phyloP scores from a whole-genome alignment of 208 protist species.

The Plasmodiophora brassicae region DNA sequence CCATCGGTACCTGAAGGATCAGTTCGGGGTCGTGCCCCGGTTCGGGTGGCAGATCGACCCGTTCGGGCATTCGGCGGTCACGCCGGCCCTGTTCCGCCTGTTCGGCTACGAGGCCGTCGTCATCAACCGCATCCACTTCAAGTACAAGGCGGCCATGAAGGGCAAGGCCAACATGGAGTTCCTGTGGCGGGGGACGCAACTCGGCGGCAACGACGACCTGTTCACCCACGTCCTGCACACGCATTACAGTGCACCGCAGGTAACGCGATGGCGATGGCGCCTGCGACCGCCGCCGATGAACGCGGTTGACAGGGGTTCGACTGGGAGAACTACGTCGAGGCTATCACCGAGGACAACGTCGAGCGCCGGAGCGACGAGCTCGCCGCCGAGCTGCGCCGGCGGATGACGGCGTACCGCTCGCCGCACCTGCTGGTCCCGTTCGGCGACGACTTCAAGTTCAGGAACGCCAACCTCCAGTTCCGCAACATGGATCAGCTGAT shows the following conservation, averaged over 20 bases:
- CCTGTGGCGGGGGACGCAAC: constrained; percentile 57
- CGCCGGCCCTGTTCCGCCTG: constrained; percentile 50
- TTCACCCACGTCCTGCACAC: constrained; percentile 63
- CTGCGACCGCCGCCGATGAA: not conserved
- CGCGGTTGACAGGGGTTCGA: not conserved
- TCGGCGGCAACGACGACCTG: constrained; percentile 43
- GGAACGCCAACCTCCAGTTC: constrained; percentile 53
- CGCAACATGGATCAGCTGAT: constrained; percentile 59
- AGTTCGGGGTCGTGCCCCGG: constrained; percentile 53
- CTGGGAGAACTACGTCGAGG: not conserved
- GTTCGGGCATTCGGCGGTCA: constrained; percentile 60
- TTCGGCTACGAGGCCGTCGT: constrained; percentile 62
- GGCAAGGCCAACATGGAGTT: constrained; percentile 59
- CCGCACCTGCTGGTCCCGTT: constrained; percentile 56
- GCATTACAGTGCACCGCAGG: constrained; percentile 56
- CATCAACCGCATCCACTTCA: constrained; percentile 62
- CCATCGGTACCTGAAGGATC: constrained; percentile 57
- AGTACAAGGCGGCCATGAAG: constrained; percentile 50
- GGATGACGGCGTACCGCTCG: constrained; percentile 40
- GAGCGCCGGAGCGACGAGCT: not conserved
- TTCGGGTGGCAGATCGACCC: constrained; percentile 65
- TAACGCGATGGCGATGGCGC: not conserved
- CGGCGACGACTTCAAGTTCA: constrained; percentile 64
- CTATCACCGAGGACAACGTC: constrained; percentile 7
- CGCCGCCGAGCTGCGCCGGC: not conserved